A percentile compares a stretch with the other conserved stretches of the same genome.
phyloP scores from a whole-genome alignment of 257 asterid species.

The Primulina tabacum region DNA sequence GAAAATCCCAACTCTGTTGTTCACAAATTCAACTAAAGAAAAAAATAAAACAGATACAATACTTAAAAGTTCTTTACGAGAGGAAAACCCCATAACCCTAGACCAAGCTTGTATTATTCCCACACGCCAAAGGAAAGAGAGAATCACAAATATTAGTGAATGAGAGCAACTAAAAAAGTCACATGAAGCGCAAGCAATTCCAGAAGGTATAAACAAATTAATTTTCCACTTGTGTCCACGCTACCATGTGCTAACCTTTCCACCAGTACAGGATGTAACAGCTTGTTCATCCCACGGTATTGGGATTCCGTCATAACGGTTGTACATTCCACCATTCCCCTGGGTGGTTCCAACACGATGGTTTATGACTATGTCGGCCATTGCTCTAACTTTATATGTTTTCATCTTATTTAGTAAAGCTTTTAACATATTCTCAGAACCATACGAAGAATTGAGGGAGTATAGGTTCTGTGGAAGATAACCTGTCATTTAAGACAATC shows the following conservation, averaged over 20 bases:
- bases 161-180: background rate
- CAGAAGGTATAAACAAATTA: background rate
- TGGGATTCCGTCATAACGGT: constrained; percentile 94
- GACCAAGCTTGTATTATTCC: background rate
- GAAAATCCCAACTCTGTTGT: background rate
- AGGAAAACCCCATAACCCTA: background rate
- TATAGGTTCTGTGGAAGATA: constrained; percentile 92
- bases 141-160: background rate
- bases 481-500: constrained; percentile 43
- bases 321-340: constrained; percentile 87
- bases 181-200: constrained; percentile 1
- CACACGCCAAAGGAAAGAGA: constrained; percentile 7
- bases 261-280: constrained; percentile 88
- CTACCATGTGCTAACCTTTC: constrained; percentile 52
- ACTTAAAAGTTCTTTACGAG: background rate
- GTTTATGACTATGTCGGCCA: constrained; percentile 96
- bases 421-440: constrained; percentile 70
- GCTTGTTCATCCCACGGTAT: constrained; percentile 88
- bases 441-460: constrained; percentile 79
- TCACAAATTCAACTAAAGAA: background rate
- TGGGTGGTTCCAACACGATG: constrained; percentile 88
- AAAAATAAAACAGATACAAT: background rate
- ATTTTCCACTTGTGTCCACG: constrained; percentile 8
- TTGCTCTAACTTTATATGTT: constrained; percentile 71
- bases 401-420: constrained; percentile 85